phyloP scores from a whole-genome alignment of 2,329 filamentous ascomycete genomes.

The Xylaria multiplex region DNA sequence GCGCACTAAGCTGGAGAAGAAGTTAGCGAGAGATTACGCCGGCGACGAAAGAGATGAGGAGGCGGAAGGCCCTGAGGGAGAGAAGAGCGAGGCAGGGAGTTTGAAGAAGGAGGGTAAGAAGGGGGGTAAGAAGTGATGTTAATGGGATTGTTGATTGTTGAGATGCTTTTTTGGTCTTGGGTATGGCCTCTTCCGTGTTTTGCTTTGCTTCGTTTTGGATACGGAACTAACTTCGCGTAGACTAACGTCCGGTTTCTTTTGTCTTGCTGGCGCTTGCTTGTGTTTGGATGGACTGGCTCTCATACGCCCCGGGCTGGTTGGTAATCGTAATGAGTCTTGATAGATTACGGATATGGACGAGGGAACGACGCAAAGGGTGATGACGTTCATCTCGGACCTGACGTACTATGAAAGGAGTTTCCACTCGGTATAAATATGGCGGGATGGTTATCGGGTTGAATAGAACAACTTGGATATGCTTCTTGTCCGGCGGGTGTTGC shows the following conservation, averaged over 20 bases:
- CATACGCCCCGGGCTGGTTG: neutral
- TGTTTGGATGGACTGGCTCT: neutral
- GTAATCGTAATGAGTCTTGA: conserved; percentile 15
- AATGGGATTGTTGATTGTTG: neutral
- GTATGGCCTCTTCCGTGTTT: conserved; percentile 2
- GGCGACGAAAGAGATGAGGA: neutral
- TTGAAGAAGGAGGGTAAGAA: neutral
- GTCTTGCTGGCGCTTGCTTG: conserved; percentile 3
- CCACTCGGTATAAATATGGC: neutral
- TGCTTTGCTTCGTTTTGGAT: neutral
- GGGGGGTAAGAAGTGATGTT: neutral
- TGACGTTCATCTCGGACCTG: conserved; percentile 12
- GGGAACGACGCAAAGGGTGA: conserved; percentile 12
- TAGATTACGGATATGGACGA: conserved; percentile 18
- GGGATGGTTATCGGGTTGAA: neutral
- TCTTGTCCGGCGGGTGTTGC: neutral
- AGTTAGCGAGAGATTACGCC: conserved; percentile 30
- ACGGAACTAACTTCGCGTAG: conserved; percentile 6
- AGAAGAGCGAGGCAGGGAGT: conserved; percentile 4
- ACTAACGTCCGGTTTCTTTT: conserved; percentile 16
- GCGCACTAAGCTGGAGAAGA: conserved; percentile 52
- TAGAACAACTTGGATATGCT: neutral
- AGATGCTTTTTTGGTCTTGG: neutral
- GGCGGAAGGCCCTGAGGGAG: conserved; percentile 1
- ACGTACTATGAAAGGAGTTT: neutral